Evolutionary conservation across 306 rosid genomes (phyloP).

Genomic region (Ormosia emarginata): DNA sequence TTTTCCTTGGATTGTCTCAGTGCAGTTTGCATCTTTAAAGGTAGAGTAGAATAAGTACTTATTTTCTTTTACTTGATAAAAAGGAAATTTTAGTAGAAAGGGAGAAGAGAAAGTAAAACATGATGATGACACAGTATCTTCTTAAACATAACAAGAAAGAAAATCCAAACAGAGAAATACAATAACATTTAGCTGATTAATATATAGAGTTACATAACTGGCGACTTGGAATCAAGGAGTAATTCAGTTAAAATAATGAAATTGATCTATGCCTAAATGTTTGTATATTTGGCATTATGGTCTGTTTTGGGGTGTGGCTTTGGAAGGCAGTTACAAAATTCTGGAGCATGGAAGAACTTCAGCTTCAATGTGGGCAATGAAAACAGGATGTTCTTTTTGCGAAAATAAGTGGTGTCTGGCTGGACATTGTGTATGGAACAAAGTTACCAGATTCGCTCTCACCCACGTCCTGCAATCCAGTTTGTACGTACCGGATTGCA

Average conservation of each 20-base stretch:
- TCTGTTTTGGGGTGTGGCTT: background rate
- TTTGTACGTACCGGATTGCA: no score
- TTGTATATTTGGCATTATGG: background rate
- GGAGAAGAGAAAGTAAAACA: slow-evolving; percentile 1
- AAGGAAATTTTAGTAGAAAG: background rate
- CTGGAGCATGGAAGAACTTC: background rate
- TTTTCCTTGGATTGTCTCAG: slow-evolving; percentile 13
- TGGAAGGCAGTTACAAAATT: background rate
- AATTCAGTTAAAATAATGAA: background rate
- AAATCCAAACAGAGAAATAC: background rate
- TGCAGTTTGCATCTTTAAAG: slow-evolving; percentile 14
- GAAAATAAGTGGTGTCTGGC: background rate
- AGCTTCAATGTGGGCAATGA: background rate
- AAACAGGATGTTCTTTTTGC: background rate
- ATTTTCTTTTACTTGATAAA: background rate
- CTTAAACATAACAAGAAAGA: background rate
- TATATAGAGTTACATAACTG: background rate
- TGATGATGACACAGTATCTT: background rate
- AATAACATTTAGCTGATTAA: background rate
- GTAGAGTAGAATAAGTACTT: background rate
- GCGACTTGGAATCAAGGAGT: background rate
- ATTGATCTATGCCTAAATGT: background rate
- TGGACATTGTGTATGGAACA: no score
- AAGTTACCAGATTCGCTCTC: no score
- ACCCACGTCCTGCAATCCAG: no score